Evolutionary conservation across 495 filamentous ascomycete species (phyloP).

Genomic region (Trichoderma reesei): DNA sequence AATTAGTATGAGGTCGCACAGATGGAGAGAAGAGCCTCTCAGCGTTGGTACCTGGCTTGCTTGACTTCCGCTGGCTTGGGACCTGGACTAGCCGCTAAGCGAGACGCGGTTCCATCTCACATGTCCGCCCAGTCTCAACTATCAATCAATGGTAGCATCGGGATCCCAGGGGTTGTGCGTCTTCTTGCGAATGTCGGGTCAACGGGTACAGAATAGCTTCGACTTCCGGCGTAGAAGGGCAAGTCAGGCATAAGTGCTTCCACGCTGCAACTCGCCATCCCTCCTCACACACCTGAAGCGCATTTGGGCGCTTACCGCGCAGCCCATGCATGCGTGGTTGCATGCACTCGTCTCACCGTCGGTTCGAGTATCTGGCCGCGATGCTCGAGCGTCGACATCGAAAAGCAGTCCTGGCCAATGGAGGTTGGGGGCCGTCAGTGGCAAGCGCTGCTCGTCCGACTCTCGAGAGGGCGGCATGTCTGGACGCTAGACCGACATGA

Average conservation of each 20-base stretch:
- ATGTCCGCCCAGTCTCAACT: no score
- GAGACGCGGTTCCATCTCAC: no score
- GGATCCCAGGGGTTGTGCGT: no score
- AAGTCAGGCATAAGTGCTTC: neutral
- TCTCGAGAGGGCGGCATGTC: neutral
- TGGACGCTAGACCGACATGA: neutral
- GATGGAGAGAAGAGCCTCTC: no score
- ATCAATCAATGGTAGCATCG: no score
- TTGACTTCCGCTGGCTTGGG: no score
- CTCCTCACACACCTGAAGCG: neutral
- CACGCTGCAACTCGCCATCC: neutral
- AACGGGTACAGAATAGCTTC: neutral
- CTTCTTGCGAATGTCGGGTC: no score
- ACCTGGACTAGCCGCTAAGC: no score
- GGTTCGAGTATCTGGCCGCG: neutral
- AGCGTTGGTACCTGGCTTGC: no score
- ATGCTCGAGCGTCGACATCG: neutral
- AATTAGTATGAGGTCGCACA: no score
- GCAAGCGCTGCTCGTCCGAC: no score
- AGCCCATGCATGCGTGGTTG: neutral
- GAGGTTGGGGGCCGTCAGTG: neutral
- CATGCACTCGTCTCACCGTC: neutral
- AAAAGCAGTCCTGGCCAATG: neutral
- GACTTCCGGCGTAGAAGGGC: neutral
- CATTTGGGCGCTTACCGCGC: slow-evolving; percentile 2